Base-by-base conservation (phyloP, 2,329 filamentous ascomycete genomes). In the Colletotrichum noveboracense region DNA sequence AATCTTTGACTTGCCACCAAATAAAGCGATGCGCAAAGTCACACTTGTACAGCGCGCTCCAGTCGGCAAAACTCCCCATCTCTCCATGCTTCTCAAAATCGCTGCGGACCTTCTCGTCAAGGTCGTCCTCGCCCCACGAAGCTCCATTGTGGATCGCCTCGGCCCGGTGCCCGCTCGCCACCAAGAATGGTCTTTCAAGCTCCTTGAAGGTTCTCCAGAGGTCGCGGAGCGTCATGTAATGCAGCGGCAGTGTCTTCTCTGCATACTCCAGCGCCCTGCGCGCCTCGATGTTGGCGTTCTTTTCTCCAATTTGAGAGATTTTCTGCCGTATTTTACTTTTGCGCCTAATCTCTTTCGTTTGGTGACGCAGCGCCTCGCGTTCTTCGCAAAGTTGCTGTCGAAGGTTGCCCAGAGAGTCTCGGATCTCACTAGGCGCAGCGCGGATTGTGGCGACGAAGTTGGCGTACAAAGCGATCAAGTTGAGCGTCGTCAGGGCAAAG, bases 21-120 rank as follows among this genome's bases (percentile, higher is more conserved):
- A 76, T 76, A n/a, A 76, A 76, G 7, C 74, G 70, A 28, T 76
- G 74, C 34, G 52, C 65, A 38, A 76, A 76, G 18, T 76, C 74
- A 13, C 74, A 76, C 28, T 76, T 76, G 28, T 76, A 76, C 5
- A 76, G 12, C 9, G 74, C 74, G 12, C 43, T 74, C 74, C 74
- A 76, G 28, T 76, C 70, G 14, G 74, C 74, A 21, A 76, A 76
- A 14, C 74, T 76, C 3, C 34, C 70, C n/a, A 43, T 43, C 7
- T 76, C 74, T 1, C 74, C 74, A 24, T 76, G 58, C 48, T 26
- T 67, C 70, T 76, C 74, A 30, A 76, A 76, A 65, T 76, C 74
- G 7, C 28, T 6, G 7, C 62, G 70, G 18, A 76, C 74, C 58
- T 76, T 74, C 30, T 76, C 74, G 28, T 74, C 74, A 16, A 76